Percentiles rank a stretch among this genome's conserved stretches.
phyloP scores from a whole-genome alignment of 2,329 filamentous ascomycete species.

The Pseudopithomyces chartarum region DNA sequence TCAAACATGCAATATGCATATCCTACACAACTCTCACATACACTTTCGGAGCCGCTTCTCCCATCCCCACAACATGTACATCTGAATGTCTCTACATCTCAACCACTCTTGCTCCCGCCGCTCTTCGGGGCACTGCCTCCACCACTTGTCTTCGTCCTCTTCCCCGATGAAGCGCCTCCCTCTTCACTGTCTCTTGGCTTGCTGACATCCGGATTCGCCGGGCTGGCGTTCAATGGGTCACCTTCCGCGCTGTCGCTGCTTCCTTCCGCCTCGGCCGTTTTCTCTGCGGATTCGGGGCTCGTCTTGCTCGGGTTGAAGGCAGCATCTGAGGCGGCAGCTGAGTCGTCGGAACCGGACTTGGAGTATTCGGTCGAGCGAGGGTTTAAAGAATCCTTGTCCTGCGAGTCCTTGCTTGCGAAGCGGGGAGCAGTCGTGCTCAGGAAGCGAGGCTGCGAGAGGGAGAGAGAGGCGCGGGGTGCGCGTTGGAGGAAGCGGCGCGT shows the following conservation, averaged over 20 bases:
- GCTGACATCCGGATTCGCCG: constrained; percentile 64
- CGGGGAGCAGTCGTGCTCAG: constrained; percentile 26
- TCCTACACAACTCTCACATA: neutral
- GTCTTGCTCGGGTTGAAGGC: constrained; percentile 74
- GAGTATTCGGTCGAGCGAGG: constrained; percentile 70
- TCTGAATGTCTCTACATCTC: neutral
- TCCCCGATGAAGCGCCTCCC: constrained; percentile 45
- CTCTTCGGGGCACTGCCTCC: constrained; percentile 37
- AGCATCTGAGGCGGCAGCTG: constrained; percentile 60
- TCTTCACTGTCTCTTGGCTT: constrained; percentile 50
- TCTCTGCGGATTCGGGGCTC: constrained; percentile 65
- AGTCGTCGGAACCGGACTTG: constrained; percentile 68
- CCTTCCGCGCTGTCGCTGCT: constrained; percentile 21
- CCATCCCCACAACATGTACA: neutral
- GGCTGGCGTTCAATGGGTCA: constrained; percentile 61
- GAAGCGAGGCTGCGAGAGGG: constrained; percentile 21
- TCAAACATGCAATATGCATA: neutral
- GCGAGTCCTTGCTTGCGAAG: constrained; percentile 48
- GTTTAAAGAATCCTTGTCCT: constrained; percentile 64
- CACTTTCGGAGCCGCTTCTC: neutral
- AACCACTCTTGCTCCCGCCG: constrained; percentile 37
- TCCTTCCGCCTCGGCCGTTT: constrained; percentile 42
- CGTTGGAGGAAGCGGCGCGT: constrained; percentile 20
- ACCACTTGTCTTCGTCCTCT: constrained; percentile 31
- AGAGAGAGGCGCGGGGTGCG: constrained; percentile 8